phyloP scores from a whole-genome alignment of 2,329 filamentous ascomycete genomes.

The Falciphora oryzae region DNA sequence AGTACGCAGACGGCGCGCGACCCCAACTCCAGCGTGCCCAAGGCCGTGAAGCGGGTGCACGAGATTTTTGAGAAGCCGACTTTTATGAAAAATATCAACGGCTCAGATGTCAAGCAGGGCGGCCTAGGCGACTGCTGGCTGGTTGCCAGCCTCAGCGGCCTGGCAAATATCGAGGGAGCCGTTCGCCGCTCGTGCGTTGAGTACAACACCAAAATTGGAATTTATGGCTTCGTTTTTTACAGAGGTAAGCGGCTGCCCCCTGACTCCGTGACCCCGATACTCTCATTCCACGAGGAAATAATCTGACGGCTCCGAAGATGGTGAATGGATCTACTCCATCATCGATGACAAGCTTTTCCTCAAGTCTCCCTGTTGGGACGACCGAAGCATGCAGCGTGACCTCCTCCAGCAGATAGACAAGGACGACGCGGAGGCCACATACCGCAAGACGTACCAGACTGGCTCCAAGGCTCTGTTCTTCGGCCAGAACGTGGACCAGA shows the following conservation, averaged over 20 bases:
- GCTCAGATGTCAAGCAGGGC: slow-evolving; percentile 73
- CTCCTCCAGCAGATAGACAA: slow-evolving; percentile 71
- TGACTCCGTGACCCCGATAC: neutral
- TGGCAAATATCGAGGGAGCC: slow-evolving; percentile 65
- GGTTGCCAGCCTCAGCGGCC: slow-evolving; percentile 69
- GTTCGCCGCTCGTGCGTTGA: slow-evolving; percentile 72
- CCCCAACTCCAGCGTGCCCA: slow-evolving; percentile 51
- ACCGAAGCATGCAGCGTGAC: slow-evolving; percentile 67
- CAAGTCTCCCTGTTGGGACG: slow-evolving; percentile 76
- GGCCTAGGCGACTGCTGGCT: slow-evolving; percentile 78
- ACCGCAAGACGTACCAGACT: slow-evolving; percentile 65
- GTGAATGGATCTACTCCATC: slow-evolving; percentile 88
- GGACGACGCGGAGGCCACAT: slow-evolving; percentile 58
- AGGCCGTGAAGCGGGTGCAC: slow-evolving; percentile 68
- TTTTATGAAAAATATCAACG: slow-evolving; percentile 60
- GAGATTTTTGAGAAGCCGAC: slow-evolving; percentile 71
- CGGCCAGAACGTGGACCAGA: slow-evolving; percentile 65
- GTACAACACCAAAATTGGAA: slow-evolving; percentile 66
- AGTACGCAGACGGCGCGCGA: slow-evolving; percentile 37
- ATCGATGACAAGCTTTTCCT: slow-evolving; percentile 88
- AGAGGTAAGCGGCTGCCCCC: slow-evolving; percentile 39
- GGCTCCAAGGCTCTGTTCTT: slow-evolving; percentile 73
- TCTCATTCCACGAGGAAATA: neutral
- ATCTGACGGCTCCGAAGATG: slow-evolving; percentile 44
- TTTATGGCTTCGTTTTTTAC: slow-evolving; percentile 87